A percentile compares a stretch with the other conserved stretches of the same genome.
Conservation (phyloP, 2,329 filamentous ascomycete species). For the Epichloe brachyelytri region DNA sequence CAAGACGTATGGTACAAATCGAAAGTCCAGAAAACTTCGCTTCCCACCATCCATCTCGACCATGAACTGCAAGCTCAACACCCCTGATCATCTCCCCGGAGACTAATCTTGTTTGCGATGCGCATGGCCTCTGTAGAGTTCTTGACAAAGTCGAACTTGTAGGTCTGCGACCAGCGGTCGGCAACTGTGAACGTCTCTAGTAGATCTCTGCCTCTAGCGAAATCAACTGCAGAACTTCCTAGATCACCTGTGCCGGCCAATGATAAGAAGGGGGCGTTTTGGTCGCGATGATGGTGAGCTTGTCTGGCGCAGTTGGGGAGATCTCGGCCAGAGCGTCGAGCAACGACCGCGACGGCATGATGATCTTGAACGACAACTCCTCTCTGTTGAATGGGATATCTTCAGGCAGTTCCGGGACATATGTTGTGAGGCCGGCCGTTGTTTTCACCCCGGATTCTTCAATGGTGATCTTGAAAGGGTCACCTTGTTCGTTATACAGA, state of each 20-base stretch:
- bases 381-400: conserved; percentile 83
- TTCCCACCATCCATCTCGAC: conserved; percentile 65
- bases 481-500: conserved; percentile 60
- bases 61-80: conserved; percentile 92
- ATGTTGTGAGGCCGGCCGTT: conserved; percentile 81
- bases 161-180: conserved; percentile 53
- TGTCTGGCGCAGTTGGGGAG: conserved; percentile 56
- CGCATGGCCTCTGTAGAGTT: conserved; percentile 87
- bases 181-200: conserved; percentile 62
- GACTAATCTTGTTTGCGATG: conserved; percentile 80
- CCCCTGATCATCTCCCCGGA: conserved; percentile 76
- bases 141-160: conserved; percentile 78
- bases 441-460: conserved; percentile 80
- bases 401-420: conserved; percentile 59
- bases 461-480: conserved; percentile 71
- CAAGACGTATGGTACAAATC: conserved; percentile 60
- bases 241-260: conserved; percentile 50
- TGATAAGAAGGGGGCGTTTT: conserved; percentile 55
- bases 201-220: conserved; percentile 49
- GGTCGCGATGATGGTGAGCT: conserved; percentile 55
- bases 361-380: conserved; percentile 77
- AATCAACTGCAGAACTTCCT: conserved; percentile 52
- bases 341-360: conserved; percentile 70
- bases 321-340: conserved; percentile 61
- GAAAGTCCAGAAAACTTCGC: conserved; percentile 68